Base-by-base conservation (phyloP, 176 grass and related monocot genomes). In the Melocanna baccifera region DNA sequence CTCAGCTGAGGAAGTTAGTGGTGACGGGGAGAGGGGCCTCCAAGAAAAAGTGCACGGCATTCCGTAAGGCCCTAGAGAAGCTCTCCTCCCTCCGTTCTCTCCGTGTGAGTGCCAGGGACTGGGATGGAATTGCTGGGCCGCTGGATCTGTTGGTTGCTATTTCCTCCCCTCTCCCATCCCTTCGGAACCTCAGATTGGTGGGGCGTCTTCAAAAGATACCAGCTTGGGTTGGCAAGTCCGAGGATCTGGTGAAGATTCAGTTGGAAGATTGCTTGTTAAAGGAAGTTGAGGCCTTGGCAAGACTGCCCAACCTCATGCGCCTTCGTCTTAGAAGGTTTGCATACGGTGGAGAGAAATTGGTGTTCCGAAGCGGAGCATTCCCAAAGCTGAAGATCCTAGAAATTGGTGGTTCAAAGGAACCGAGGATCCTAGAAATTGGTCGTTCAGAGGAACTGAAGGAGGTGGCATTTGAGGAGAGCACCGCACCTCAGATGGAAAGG, bases 281-380 rank as follows among this genome's bases (percentile, higher is more conserved):
- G 66, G 65, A 86, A 37, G 9, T 34, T 2, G 28, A 50, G 2
- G 16, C 5, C n/a, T 7, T 80, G 6, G 25, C 64, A 1, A 1
- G 50, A 57, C 58, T 81, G 47, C 85, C 77, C 12, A 75, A 57
- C 12, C 57, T 87, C 4, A 19, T 57, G 11, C 34, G 2, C 18
- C 58, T 87, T 56, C 0, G 2, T 19, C 46, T 74, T 74, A 0
- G 0, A 13, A 0, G 0, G 0, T 0, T 1, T 0, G 43, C 69
- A 55, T 67, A 55, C 9, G 0, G 0, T 3, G 57, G 10, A 1
- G 45, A 75, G 7, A 66, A 67, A 46, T n/a, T 75, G 9, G 69
- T 67, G 47, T 81, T 87, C 23, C 1, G 1, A 1, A 16, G 2
- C 7, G 7, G 30, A 34, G 25, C 18, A 23, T 87, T 87, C 58